Evolutionary conservation across 257 asterid genomes (phyloP), one percentile per base, ranked within the genome.

Genomic region (Scutellaria baicalensis): DNA sequence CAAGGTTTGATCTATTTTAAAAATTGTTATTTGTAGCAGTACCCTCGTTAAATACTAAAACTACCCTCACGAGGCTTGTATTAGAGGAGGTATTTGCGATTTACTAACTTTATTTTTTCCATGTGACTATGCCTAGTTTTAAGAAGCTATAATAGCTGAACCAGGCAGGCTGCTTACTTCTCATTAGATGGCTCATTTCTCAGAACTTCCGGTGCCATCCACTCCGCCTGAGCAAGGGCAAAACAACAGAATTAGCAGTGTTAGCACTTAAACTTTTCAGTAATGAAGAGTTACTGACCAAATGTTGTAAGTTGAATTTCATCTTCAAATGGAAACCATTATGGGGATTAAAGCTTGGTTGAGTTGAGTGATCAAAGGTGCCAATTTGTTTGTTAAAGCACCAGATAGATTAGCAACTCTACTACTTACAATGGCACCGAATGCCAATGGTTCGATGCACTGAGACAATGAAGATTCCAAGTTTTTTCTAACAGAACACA

Each of bases 201-300:
- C 79, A 94, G 86, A 71, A 94, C 99, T 87, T 94, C 99, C 14
- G 99, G 99, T 57, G 99, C 99, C 99, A 94, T 94, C 99, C 99
- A 94, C 83, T 94, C 99, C 48, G 99, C 99, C 99, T 94, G 90
- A 77, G 59, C 79, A 70, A 73, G 59, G 55, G 67, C 17, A 77
- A 77, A 49, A 79, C 59, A 50, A 69, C 75, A 75, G 60, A 55
- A 49, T 78, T 59, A 75, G 68, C 9, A 52, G 23, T 12, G 44
- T 17, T 50, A 21, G 65, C 38, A 23, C 45, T 52, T 23, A 63
- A 54, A 31, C 18, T 11, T 38, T 52, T 44, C 50, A 69, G 6
- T 52, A 54, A 8, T 38, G 35, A 49, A 63, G 65, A 59, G 33
- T 27, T 27, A 27, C 33, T 27, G 33, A 27, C 4, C 33, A 27